These are phyloP conservation scores for Hypoxylon lenormandii DNA, from an alignment of 495 filamentous ascomycete species.

Conservation along the genomic window DNA sequence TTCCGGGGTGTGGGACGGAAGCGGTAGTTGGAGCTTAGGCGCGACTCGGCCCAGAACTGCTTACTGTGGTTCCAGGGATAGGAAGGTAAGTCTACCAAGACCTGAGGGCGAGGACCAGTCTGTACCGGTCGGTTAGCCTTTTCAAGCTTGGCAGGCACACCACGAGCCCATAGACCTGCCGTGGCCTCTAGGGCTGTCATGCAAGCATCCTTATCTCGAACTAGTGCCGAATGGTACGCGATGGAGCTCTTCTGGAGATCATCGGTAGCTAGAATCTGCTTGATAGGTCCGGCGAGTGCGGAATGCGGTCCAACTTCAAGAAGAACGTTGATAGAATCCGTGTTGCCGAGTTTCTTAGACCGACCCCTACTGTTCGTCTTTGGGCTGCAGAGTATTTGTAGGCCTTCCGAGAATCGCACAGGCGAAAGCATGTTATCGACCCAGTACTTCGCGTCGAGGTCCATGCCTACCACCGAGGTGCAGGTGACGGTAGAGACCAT, in stretches of 20 bases:
- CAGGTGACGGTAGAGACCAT: conserved; percentile 53
- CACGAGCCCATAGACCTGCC: conserved; percentile 1
- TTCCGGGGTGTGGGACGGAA: conserved; percentile 33
- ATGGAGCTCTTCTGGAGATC: conserved; percentile 45
- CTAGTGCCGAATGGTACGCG: conserved; percentile 45
- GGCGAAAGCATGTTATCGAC: conserved; percentile 58
- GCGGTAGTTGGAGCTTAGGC: conserved; percentile 46
- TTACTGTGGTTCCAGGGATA: conserved; percentile 62
- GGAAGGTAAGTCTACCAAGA: conserved; percentile 53
- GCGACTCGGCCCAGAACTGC: conserved; percentile 59
- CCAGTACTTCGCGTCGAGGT: conserved; percentile 56
- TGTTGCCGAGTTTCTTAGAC: no score
- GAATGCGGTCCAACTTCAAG: conserved; percentile 56
- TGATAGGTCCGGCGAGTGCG: conserved; percentile 65
- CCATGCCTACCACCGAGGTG: conserved; percentile 15
- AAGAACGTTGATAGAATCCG: conserved; percentile 46
- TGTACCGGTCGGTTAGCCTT: conserved; percentile 23
- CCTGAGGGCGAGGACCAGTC: conserved; percentile 13
- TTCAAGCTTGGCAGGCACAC: background rate
- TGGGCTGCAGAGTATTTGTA: conserved; percentile 45
- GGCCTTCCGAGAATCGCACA: conserved; percentile 59
- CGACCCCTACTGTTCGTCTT: no score
- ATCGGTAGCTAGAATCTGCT: conserved; percentile 60
- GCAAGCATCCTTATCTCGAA: conserved; percentile 49
- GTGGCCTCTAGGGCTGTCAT: conserved; percentile 1